phyloP scores from a whole-genome alignment of 2,329 filamentous ascomycete species.

The Cytospora schulzeri region DNA sequence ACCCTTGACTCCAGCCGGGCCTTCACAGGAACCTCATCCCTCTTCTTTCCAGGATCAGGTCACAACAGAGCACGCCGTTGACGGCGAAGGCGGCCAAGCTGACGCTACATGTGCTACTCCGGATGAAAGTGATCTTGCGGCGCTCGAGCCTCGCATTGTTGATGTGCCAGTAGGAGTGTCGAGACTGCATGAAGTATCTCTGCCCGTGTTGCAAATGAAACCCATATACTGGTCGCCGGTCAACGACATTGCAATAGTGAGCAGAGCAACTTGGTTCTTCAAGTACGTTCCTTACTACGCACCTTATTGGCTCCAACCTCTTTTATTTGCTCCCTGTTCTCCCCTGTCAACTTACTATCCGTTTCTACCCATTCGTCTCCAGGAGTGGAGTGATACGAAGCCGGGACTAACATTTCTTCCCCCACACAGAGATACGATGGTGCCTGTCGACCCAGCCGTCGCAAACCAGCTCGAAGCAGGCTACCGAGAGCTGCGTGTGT shows the following conservation, averaged over 20 bases:
- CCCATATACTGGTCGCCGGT: slow-evolving; percentile 98
- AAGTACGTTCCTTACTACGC: slow-evolving; percentile 47
- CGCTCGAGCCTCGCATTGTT: slow-evolving; percentile 32
- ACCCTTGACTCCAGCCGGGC: background rate
- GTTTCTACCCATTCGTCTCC: background rate
- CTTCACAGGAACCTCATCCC: background rate
- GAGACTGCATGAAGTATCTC: slow-evolving; percentile 83
- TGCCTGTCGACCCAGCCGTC: slow-evolving; percentile 80
- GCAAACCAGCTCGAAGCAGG: slow-evolving; percentile 93
- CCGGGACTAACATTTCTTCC: slow-evolving; percentile 6
- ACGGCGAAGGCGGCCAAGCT: background rate
- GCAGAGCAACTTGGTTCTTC: slow-evolving; percentile 95
- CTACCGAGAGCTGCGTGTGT: slow-evolving; percentile 82
- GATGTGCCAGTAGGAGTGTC: slow-evolving; percentile 86
- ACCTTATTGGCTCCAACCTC: background rate
- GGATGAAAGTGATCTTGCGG: background rate
- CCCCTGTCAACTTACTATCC: background rate
- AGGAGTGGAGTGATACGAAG: background rate
- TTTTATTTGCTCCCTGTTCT: background rate
- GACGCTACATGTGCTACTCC: background rate
- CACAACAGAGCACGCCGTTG: background rate
- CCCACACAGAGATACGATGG: slow-evolving; percentile 72
- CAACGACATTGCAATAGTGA: slow-evolving; percentile 81
- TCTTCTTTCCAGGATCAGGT: background rate
- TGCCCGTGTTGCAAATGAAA: slow-evolving; percentile 85